Evolutionary conservation across 768 basidiomycete species (phyloP).

Genomic region (Amyloporia xantha): DNA sequence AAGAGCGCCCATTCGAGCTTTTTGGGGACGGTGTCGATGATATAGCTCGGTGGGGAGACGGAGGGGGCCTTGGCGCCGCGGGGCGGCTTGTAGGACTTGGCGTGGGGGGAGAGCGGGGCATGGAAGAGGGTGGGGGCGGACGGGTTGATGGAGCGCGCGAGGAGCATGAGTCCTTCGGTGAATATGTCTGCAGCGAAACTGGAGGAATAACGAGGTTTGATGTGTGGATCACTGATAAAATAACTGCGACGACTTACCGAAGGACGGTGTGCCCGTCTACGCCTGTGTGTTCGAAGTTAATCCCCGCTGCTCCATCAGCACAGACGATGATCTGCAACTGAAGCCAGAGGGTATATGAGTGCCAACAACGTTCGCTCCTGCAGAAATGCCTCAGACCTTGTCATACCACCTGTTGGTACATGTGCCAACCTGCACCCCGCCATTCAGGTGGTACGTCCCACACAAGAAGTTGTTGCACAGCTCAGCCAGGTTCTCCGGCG

Average conservation of each 20-base stretch:
- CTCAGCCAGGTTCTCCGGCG: constrained; percentile 63
- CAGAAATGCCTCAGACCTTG: constrained; percentile 50
- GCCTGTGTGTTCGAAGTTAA: constrained; percentile 98
- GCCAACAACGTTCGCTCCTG: constrained; percentile 4
- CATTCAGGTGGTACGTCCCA: constrained; percentile 77
- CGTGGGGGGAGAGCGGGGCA: constrained; percentile 76
- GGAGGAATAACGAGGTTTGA: not conserved
- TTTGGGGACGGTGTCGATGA: constrained; percentile 81
- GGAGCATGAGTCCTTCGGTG: constrained; percentile 96
- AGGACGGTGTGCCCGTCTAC: constrained; percentile 97
- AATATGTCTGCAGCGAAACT: constrained; percentile 89
- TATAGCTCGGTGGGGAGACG: constrained; percentile 33
- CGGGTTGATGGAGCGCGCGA: constrained; percentile 94
- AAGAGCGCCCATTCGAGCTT: constrained; percentile 94
- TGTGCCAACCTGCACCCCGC: constrained; percentile 89
- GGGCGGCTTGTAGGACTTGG: constrained; percentile 65
- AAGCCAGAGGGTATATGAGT: too few species aligned
- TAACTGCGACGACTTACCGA: constrained; percentile 35
- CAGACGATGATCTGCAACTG: constrained; percentile 96
- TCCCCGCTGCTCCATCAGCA: constrained; percentile 88
- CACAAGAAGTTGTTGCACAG: constrained; percentile 91
- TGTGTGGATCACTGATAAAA: too few species aligned
- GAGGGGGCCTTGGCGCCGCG: constrained; percentile 15
- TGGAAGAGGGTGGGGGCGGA: constrained; percentile 93
- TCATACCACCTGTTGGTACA: constrained; percentile 97